Evolutionary conservation across 495 filamentous ascomycete genomes (phyloP), one percentile per base, ranked within the genome.

Genomic region (Aspergillus olivimuriae): DNA sequence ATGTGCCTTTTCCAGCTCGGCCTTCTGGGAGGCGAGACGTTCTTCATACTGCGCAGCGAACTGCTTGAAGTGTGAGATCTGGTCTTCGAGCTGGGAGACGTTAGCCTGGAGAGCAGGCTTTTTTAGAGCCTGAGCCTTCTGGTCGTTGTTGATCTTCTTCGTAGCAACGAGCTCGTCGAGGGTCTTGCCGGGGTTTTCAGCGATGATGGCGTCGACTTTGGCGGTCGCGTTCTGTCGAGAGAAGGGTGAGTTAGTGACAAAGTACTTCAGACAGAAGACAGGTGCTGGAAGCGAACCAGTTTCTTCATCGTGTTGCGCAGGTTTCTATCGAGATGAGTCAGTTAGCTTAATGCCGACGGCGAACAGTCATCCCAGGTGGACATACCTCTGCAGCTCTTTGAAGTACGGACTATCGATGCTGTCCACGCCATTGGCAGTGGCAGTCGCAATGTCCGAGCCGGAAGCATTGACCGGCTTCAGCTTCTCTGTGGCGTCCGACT

Each of bases 101-200:
- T 83, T 76, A 20, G 80, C 76, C 56, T 88, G 84, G 11, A 96
- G 79, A 12, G 74, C 63, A n/a, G 92, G 91, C 59, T 95, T 97
- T 77, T 94, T 94, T 48, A 84, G 66, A 18, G 81, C 79, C 66
- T 95, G 86, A 6, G 84, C 81, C 62, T 89, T 94, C 63, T 97
- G 89, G 64, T 99, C 94, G 52, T 66, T 51, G 60, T 97, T 99
- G 74, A 99, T 90, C 61, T 91, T 86, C 68, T 84, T 86, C 41
- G 75, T 61, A 7, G 73, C 65, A 11, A 96, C 82, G 21, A 96
- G 79, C n/a, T 92, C 80, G 41, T 96, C 90, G 35, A 96, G 80
- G 2, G 78, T 76, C 61, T 82, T 82, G 53, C 63, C 78, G 21
- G 79, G 76, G 68, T 94, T 82, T 59, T 89, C 86, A 30, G 79